Evolutionary conservation across 2,329 filamentous ascomycete species (phyloP), one percentile per base, ranked within the genome.

Genomic region (Simplicillium aogashimaense): DNA sequence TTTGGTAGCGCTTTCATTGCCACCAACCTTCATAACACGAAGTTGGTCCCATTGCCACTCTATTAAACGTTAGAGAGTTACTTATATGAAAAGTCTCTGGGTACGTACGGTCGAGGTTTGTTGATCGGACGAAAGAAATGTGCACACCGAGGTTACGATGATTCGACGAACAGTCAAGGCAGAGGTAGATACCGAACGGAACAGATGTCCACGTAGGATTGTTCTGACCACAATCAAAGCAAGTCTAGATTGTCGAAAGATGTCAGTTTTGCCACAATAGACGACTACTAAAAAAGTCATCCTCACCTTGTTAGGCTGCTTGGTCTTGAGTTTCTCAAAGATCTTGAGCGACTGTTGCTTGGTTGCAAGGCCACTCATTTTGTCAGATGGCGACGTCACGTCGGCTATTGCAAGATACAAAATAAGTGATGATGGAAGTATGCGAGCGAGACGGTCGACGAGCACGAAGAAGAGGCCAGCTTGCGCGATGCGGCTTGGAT

Each of bases 1-100:
- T 66, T 95, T 95, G 56, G 89, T 95, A 37, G 92, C 92, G 43
- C 88, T 95, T 66, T 97, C 90, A 57, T 98, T 98, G 43, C 92
- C 92, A 49, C 92, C 92, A 13, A 97, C 88, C 68, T 98, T 98
- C 90, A 98, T 97, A 43, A 90, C 66, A 39, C 92, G 85, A 45
- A 98, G 75, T 63, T 98, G 92, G 51, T 95, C 88, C 92, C 92
- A 98, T 84, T 95, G 88, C 92, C 92, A 98, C 70, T 86, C 82
- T 86, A 53, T 30, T 29, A n/a, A 15, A n/a, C 3, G n/a, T 14
- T 25, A 16, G 35, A 33, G 25, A 29, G 29, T n/a, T 32, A 12
- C 10, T 16, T 11, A 17, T 31, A 28, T 16, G 2, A 18, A n/a
- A 34, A 28, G 45, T 40, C 29, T 13, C 18, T 28, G 35, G 41